Evolutionary conservation across 257 asterid species (phyloP), one percentile per base, ranked within the genome.

Genomic region (Lycium barbarum): DNA sequence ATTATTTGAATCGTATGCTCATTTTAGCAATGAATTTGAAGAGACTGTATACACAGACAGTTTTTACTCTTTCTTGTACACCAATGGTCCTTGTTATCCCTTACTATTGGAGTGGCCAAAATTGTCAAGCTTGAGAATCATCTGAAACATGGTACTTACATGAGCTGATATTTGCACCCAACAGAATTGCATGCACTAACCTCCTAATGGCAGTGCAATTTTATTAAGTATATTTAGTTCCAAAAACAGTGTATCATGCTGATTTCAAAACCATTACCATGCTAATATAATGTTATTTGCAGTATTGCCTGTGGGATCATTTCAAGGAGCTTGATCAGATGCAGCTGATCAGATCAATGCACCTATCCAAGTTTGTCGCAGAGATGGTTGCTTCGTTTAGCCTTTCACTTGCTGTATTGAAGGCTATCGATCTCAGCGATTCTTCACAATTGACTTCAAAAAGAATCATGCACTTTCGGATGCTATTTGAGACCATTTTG

Each of bases 231-330:
- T 49, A 33, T 20, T 7, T 76, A 76, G 65, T 76, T 76, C 65
- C 82, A 26, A 76, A 53, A 51, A 38, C 49, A 26, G 65, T 26
- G 63, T 51, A 51, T 26, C 51, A 26, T 78, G 33, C 47, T 14
- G 9, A 4, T 26, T 5, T 78, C 82, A 26, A 51, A 51, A 53
- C 49, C 15, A 26, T 26, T 51, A 53, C 47, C 63, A 53, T 78
- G 15, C 15, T 53, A 53, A 7, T 51, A 65, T 47, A 53, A 26
- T 53, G 26, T 51, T 54, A 14, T 38, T 78, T 73, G 87, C 93
- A 97, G 98, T 97, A 90, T 85, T 94, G 99, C 87, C 70, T 95
- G 86, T 97, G 99, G 99, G 99, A 97, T 87, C 98, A 93, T 87
- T 92, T 92, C 92, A 95, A 94, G 91, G 97, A 95, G 84, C 88